Base-by-base conservation (phyloP, 108 stramenopile species). In the Fistulifera pelliculosa region DNA sequence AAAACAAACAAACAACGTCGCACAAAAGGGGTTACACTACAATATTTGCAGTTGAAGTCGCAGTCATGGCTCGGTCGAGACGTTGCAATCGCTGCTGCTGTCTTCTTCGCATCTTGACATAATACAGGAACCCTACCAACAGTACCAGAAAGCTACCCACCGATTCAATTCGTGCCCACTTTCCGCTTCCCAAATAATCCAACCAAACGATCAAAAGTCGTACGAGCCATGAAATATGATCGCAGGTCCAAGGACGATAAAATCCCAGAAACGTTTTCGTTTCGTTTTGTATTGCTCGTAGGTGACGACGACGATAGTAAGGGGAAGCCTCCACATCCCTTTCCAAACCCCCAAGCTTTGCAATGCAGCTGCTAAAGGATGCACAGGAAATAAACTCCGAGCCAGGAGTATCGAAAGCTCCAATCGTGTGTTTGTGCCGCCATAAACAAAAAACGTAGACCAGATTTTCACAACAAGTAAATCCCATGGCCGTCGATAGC, bases 361-460 rank as follows among this genome's bases (percentile, higher is more conserved):
- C 14, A 92, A 68, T 0, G 86, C 90, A 21, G 86, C 86, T 24
- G 76, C 78, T 19, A 92, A 66, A n/a, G 90, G 85, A 41, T 92
- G 90, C 31, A 87, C 70, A 0, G 90, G 90, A 52, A 92, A 85
- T 14, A 85, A 45, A 26, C 71, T 69, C 24, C 90, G 69, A 15
- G 75, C 75, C 18, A 88, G n/a, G 7, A 92, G 68, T 12, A 83
- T 76, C 19, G 68, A 57, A 1, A 92, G 74, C 67, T 88, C 62
- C 41, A 58, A 69, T 56, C 56, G 60, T 55, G 58, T 54, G 17
- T 48, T 49, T 2, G 41, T 35, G 19, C 60, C 61, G 28, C 71
- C 80, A 63, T 92, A 92, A n/a, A 92, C 52, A 56, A 92, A 83
- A n/a, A 25, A 92, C 81, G 45, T 87, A 84, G 1, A 92, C 70